phyloP scores from a whole-genome alignment of 306 rosid species.

The Citrullus colocynthis region DNA sequence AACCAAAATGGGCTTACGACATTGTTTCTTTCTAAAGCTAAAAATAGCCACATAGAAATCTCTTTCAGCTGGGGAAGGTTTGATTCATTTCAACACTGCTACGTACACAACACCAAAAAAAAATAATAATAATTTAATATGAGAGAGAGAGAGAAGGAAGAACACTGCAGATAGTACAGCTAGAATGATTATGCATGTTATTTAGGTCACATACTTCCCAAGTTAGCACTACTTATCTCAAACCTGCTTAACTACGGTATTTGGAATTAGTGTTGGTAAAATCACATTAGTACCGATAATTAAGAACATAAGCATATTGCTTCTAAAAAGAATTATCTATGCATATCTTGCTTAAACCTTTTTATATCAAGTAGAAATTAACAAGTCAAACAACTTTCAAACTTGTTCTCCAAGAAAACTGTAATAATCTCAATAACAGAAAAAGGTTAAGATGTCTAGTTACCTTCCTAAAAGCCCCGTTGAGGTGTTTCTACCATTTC shows the following conservation, averaged over 20 bases:
- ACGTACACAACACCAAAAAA: neutral
- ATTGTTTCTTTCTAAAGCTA: neutral
- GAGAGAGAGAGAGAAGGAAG: neutral
- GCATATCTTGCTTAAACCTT: neutral
- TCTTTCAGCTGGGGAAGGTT: neutral
- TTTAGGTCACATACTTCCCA: neutral
- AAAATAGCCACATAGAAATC: neutral
- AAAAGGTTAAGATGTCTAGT: constrained; percentile 8
- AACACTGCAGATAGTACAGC: neutral
- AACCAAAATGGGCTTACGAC: neutral
- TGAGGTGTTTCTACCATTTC: constrained; percentile 63
- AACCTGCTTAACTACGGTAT: neutral
- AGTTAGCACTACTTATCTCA: neutral
- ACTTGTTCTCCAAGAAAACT: neutral
- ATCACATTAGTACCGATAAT: neutral
- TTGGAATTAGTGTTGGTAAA: neutral
- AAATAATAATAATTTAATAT: neutral
- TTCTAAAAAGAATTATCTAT: neutral
- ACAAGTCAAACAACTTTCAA: constrained; percentile 3
- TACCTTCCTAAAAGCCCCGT: constrained; percentile 74
- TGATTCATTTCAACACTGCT: neutral
- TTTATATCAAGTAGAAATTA: neutral
- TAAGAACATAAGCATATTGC: neutral
- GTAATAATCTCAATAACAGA: neutral
- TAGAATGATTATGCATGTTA: neutral